Evolutionary conservation across 805 yeast genomes (phyloP), one percentile per base, ranked within the genome.

Genomic region (Yamadazyma takamatsuzukensis): DNA sequence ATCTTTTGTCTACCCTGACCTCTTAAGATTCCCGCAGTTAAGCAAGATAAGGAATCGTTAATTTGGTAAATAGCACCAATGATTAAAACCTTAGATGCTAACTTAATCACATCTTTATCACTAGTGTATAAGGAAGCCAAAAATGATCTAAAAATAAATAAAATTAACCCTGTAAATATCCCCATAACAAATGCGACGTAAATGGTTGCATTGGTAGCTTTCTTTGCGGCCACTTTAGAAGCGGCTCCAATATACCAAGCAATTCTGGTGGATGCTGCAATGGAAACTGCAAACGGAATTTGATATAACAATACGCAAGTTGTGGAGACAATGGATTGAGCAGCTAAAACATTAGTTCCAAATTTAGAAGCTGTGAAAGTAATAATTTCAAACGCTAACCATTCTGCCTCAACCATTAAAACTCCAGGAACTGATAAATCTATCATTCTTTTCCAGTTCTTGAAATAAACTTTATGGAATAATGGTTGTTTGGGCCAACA

Each of bases 221-320:
- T 46, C 17, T 40, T 43, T 2, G 70, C 64, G 4, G 71, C 56
- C 24, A 52, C 55, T 33, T 65, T 60, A 9, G 70, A 54, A 7
- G 71, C 79, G 1, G 86, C 83, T 16, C 93, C 93, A 35, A 83
- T 70, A 41, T 68, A 80, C 68, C 84, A 80, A 4, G 90, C 90
- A 14, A 83, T 73, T 55, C 90, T 70, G 2, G 90, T 82, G 9
- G 87, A 77, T 0, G 83, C 74, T 4, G 89, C 84, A 34, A 83
- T 80, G 6, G 85, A 76, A 23, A 82, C 70, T 11, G 88, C 86
- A 51, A 83, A 80, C 15, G 89, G 89, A 4, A 83, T 61, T 53
- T 83, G 93, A 52, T 80, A 83, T 14, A 80, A 64, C 32, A 83
- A 53, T 0, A 80, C 76, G 35, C 83, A 79, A 30, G 82, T 71